Base-by-base conservation (phyloP, 23 red algal species). In the Pyropia yezoensis region DNA sequence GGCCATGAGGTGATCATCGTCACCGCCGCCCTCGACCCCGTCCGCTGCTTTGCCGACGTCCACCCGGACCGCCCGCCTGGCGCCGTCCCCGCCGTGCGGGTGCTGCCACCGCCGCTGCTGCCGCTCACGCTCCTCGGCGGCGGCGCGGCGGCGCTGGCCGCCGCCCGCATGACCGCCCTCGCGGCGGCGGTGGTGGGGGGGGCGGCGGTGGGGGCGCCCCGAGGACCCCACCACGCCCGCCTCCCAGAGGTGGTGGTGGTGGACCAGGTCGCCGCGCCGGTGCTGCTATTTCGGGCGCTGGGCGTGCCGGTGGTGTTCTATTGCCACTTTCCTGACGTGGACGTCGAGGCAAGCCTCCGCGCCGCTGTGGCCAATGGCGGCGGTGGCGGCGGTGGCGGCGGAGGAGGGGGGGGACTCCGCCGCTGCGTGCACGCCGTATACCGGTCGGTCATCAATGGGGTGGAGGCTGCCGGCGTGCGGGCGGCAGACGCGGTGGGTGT, bases 261-360 rank as follows among this genome's bases (percentile, higher is more conserved):
- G 18, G 94, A 98, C 58, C 66, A 88, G 21, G 94, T 98, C 20
- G 80, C 94, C 3, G 51, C 76, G 15, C 94, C 94, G 27, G 27
- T 88, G 15, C 8, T 98, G 1, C 18, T 98, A 26, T 70, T 98
- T 30, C 67, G 70, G 3, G n/a, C 83, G 8, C 83, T 82, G 57
- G 62, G 91, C 15, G 65, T 74, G 45, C 59, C 82, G 20, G 53
- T 66, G 2, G 18, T 90, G 15, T 98, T 90, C 33, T 98, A 98
- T 27, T 98, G 94, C 56, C 94, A 98, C 64, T 98, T 87, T 59
- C 94, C 94, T 14, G 94, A 98, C 58, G 50, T 62, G 33, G 69
- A 88, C 21, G 70, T 98, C 15, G 94, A 67, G 23, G 65, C 55
- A 24, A 68, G 66, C 29, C 59, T 90, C 32, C 67, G 54, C 27